These are phyloP conservation scores for Nepenthes mirabilis DNA, from an alignment of 148 eudicot species.

Conservation along the genomic window DNA sequence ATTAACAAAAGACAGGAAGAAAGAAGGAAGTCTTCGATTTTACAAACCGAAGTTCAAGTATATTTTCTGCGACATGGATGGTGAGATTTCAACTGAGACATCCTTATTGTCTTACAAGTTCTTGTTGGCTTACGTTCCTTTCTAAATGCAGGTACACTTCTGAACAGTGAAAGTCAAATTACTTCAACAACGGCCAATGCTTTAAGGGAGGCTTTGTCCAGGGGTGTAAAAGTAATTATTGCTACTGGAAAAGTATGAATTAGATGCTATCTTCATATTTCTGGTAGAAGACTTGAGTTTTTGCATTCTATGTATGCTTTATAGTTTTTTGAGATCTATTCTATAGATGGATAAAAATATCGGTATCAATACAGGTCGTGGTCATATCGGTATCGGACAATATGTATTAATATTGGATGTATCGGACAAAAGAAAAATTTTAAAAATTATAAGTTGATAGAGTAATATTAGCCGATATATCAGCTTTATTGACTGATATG, in stretches of 20 bases:
- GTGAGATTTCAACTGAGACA: slow-evolving; percentile 27
- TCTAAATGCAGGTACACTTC: slow-evolving; percentile 52
- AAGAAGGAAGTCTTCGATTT: slow-evolving; percentile 81
- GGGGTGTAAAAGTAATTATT: slow-evolving; percentile 82
- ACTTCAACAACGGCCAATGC: slow-evolving; percentile 60
- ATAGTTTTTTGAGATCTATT: neutral
- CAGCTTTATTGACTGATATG: too few species aligned
- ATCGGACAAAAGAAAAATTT: too few species aligned
- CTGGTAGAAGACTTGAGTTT: neutral
- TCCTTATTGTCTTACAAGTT: neutral
- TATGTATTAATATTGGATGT: too few species aligned
- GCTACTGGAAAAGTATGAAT: slow-evolving; percentile 86
- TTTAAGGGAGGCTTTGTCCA: slow-evolving; percentile 68
- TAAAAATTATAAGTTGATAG: too few species aligned
- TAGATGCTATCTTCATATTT: neutral
- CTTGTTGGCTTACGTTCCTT: neutral
- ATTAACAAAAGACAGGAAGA: slow-evolving; percentile 88
- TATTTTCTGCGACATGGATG: slow-evolving; percentile 98
- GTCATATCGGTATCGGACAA: too few species aligned
- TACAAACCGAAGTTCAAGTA: slow-evolving; percentile 79
- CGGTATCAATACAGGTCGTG: too few species aligned
- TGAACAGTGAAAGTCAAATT: slow-evolving; percentile 76
- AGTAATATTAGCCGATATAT: too few species aligned
- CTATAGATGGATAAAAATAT: too few species aligned
- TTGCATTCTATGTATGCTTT: neutral